These are phyloP conservation scores for Sclerotinia nivalis DNA, from an alignment of 2,329 filamentous ascomycete genomes.

Conservation along the genomic window DNA sequence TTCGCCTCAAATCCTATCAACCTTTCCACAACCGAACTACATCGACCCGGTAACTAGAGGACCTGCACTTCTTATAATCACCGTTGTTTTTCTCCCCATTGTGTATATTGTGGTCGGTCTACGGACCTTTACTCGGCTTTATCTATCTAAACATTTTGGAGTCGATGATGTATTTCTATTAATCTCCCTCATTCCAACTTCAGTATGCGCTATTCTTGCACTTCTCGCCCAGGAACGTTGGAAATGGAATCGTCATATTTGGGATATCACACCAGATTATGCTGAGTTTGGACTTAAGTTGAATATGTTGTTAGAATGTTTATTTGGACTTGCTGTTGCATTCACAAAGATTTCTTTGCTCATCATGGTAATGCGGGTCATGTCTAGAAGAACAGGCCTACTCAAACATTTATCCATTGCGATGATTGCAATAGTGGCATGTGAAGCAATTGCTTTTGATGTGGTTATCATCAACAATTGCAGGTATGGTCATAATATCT, in stretches of 20 bases:
- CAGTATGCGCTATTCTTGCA: conserved; percentile 42
- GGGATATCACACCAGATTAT: conserved; percentile 43
- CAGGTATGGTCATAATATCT: conserved; percentile 36
- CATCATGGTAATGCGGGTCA: conserved; percentile 41
- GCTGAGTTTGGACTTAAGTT: conserved; percentile 42
- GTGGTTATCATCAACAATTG: conserved; percentile 45
- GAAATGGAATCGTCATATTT: conserved; percentile 46
- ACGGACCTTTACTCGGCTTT: conserved; percentile 49
- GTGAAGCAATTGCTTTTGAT: conserved; percentile 41
- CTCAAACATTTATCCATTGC: conserved; percentile 38
- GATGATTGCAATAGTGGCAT: conserved; percentile 41
- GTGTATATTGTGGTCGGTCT: conserved; percentile 46
- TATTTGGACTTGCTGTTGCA: conserved; percentile 42
- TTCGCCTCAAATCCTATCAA: conserved; percentile 10
- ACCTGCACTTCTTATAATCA: conserved; percentile 46
- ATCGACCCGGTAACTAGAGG: conserved; percentile 48
- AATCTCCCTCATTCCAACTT: conserved; percentile 41
- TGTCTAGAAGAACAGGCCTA: conserved; percentile 40
- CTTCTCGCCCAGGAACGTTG: conserved; percentile 42
- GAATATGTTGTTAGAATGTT: conserved; percentile 43
- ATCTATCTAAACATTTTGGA: conserved; percentile 49
- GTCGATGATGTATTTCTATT: conserved; percentile 50
- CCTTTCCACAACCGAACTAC: conserved; percentile 48
- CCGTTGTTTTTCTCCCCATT: conserved; percentile 45
- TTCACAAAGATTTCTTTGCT: conserved; percentile 44